Evolutionary conservation across 2,329 filamentous ascomycete genomes (phyloP).

Genomic region (Mycogone perniciosa): DNA sequence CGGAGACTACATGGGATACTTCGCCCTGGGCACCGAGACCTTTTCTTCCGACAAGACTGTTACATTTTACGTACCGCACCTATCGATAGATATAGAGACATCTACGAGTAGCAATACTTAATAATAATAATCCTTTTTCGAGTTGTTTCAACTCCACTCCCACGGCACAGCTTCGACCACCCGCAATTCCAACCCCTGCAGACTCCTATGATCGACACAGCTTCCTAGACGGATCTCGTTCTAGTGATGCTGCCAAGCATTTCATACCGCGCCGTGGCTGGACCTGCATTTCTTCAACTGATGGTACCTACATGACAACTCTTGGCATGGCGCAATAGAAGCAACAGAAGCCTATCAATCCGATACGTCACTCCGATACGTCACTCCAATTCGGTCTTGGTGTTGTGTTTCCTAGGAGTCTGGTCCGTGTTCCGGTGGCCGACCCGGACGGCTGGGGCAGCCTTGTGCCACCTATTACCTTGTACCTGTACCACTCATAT

Average conservation of each 20-base stretch:
- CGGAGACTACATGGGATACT: conserved; percentile 44
- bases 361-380: no score
- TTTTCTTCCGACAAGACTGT: conserved; percentile 37
- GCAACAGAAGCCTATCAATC: not conserved
- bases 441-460: not conserved
- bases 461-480: not conserved
- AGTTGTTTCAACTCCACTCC: not conserved
- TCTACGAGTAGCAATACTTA: conserved; percentile 1
- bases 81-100: conserved; percentile 31
- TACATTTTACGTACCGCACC: conserved; percentile 40
- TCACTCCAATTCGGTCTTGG: not conserved
- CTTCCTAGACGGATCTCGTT: not conserved
- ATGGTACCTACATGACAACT: not conserved
- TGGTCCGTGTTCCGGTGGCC: not conserved
- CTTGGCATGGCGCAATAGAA: not conserved
- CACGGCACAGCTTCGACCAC: no score
- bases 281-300: not conserved
- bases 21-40: conserved; percentile 47
- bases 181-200: no score
- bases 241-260: not conserved
- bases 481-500: no score
- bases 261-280: not conserved
- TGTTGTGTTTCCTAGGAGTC: not conserved
- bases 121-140: conserved; percentile 1
- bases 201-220: no score